Conservation (phyloP, 1,139 yeast species). For the Candida frijolesensis region DNA sequence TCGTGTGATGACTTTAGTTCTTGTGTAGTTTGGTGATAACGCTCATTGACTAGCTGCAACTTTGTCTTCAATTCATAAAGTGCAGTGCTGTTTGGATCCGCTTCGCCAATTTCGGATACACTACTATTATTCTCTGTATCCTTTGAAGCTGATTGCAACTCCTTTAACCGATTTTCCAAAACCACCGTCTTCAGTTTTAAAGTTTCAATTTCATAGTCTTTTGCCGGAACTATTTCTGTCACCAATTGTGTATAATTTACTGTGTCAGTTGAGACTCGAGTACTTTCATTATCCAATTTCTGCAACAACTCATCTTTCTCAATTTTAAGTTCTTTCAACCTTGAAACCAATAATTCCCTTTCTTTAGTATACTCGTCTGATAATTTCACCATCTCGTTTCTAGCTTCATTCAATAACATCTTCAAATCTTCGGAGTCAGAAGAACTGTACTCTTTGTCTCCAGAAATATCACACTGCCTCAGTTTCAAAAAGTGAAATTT, state of each 20-base stretch:
- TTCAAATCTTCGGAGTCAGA: slow-evolving; percentile 10
- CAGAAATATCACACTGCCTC: slow-evolving; percentile 19
- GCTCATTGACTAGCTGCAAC: slow-evolving; percentile 20
- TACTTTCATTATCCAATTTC: slow-evolving; percentile 15
- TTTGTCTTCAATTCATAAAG: slow-evolving; percentile 25
- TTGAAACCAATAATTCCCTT: slow-evolving; percentile 10
- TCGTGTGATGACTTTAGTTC: slow-evolving; percentile 21
- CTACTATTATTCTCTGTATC: background rate
- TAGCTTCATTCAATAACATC: slow-evolving; percentile 19
- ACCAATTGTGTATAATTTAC: slow-evolving; percentile 19
- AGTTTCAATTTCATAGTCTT: slow-evolving; percentile 27
- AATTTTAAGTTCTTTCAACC: slow-evolving; percentile 21
- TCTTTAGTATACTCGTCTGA: slow-evolving; percentile 10
- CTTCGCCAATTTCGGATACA: background rate
- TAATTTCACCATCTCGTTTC: slow-evolving; percentile 12
- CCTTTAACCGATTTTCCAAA: slow-evolving; percentile 10
- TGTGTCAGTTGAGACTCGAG: slow-evolving; percentile 26
- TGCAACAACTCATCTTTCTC: slow-evolving; percentile 16
- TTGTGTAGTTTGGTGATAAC: slow-evolving; percentile 19
- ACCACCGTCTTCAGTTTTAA: slow-evolving; percentile 19
- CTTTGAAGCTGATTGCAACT: background rate
- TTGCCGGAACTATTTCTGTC: slow-evolving; percentile 22
- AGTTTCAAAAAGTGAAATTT: slow-evolving; percentile 48
- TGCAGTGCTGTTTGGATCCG: slow-evolving; percentile 5
- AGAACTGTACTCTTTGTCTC: background rate